Evolutionary conservation across 768 basidiomycete genomes (phyloP).

Genomic region (Phylloporus sp.): DNA sequence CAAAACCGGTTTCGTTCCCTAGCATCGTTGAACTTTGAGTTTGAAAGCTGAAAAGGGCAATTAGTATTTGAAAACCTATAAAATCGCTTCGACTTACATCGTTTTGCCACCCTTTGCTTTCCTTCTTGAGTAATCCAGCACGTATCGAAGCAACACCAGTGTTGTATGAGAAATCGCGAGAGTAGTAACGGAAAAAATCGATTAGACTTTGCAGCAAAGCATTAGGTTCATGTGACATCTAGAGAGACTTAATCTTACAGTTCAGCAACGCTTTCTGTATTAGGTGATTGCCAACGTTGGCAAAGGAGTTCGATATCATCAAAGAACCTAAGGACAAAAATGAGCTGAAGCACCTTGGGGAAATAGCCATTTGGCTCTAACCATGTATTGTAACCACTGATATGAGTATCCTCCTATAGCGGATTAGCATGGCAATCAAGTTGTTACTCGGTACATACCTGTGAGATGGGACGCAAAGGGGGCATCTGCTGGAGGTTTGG

Average conservation of each 20-base stretch:
- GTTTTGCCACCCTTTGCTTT: constrained; percentile 91
- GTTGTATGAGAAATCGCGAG: constrained; percentile 90
- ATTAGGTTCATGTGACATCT: constrained; percentile 3
- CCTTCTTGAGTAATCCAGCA: constrained; percentile 84
- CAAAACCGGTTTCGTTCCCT: constrained; percentile 93
- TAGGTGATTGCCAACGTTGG: constrained; percentile 91
- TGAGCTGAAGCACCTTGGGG: constrained; percentile 7
- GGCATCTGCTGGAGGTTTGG: constrained; percentile 96
- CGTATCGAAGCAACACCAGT: constrained; percentile 89
- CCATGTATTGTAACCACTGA: constrained; percentile 83
- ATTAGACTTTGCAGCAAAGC: constrained; percentile 60
- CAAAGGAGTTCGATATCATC: constrained; percentile 93
- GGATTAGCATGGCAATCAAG: constrained; percentile 10
- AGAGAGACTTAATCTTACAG: constrained; percentile 49
- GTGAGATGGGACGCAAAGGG: constrained; percentile 80
- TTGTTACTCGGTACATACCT: constrained; percentile 40
- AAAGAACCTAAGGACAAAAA: constrained; percentile 66
- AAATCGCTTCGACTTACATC: constrained; percentile 54
- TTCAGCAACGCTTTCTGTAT: constrained; percentile 89
- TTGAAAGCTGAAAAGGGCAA: constrained; percentile 38
- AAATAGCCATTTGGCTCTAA: constrained; percentile 26
- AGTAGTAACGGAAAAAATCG: constrained; percentile 97
- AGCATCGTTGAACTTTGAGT: constrained; percentile 57
- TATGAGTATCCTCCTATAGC: constrained; percentile 70
- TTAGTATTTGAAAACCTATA: constrained; percentile 3